Evolutionary conservation across 768 basidiomycete genomes (phyloP), one percentile per base, ranked within the genome.

Genomic region (Pleurotus djamor): DNA sequence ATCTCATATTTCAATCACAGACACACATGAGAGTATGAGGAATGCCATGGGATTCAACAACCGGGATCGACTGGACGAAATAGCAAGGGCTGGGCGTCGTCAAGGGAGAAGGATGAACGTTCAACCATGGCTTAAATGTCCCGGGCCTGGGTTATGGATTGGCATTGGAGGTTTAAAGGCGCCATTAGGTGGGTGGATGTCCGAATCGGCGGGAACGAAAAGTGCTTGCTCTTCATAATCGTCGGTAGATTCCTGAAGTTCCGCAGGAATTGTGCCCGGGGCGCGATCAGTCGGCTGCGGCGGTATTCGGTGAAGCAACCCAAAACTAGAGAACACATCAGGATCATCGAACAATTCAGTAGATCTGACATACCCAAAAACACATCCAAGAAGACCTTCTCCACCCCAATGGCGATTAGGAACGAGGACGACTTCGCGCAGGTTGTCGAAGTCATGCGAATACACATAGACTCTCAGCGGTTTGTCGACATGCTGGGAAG

Each of bases 351-450:
- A 32, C 34, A 13, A 8, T 44, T 35, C 41, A 43, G 38, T 36
- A 58, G 1, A 37, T 14, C 10, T 52, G 17, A 79, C 88, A 60
- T 70, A 96, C 89, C 96, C 96, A 48, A 98, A 97, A 33, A 98
- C 90, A 66, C 96, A 98, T 44, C 96, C 96, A 10, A 98, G 78
- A 32, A 98, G 79, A 0, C 96, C 96, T 69, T 96, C 96, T 5
- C 96, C 96, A 48, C 96, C 96, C 96, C 96, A 98, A 64, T 96
- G 92, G 50, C 95, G 82, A 72, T 98, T 98, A 8, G 97, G 96
- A 52, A 98, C 93, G 17, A 98, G 74, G 35, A 98, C 92, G 13
- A 96, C 94, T 69, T 98, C 95, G 63, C 95, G 81, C 49, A 96
- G 82, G 44, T 94, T 91, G 71, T 97, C 94, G 70, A 97, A 95